Evolutionary conservation across 805 yeast genomes (phyloP).

Genomic region (Candida anglica): DNA sequence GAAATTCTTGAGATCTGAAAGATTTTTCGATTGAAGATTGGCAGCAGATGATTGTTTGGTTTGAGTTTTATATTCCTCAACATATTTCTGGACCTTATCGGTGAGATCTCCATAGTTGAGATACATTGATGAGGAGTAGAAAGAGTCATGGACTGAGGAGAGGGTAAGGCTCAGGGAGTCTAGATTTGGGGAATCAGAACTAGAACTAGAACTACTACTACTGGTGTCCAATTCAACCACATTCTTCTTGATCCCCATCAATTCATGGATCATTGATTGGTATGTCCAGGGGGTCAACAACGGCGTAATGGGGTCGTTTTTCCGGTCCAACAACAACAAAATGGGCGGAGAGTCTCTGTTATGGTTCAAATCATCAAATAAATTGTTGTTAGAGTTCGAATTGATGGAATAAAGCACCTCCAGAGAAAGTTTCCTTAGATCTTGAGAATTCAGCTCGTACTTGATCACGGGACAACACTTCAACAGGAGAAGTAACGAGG

Average conservation of each 20-base stretch:
- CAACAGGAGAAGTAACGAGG: constrained; percentile 63
- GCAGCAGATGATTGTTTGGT: constrained; percentile 62
- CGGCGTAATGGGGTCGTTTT: constrained; percentile 91
- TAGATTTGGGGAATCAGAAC: too few relatives aligned
- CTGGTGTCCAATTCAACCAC: constrained; percentile 65
- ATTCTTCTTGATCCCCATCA: constrained; percentile 77
- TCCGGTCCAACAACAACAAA: constrained; percentile 74
- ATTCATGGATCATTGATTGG: constrained; percentile 95
- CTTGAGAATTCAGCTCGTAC: constrained; percentile 69
- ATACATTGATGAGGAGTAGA: constrained; percentile 77
- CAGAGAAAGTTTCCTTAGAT: constrained; percentile 59
- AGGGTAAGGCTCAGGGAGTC: too few relatives aligned
- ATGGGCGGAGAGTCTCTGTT: constrained; percentile 65
- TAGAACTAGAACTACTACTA: constrained; percentile 41
- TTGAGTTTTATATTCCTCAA: constrained; percentile 72
- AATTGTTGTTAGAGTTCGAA: constrained; percentile 47
- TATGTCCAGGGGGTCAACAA: constrained; percentile 94
- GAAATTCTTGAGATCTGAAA: constrained; percentile 86
- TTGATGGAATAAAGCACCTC: constrained; percentile 58
- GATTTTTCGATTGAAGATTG: constrained; percentile 59
- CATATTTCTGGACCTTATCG: constrained; percentile 79
- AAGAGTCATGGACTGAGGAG: constrained; percentile 65
- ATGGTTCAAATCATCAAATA: constrained; percentile 64
- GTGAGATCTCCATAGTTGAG: constrained; percentile 94
- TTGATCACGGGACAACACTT: constrained; percentile 76